These are phyloP conservation scores for Lachancea fermentati DNA, from an alignment of 805 yeast genomes.

Conservation along the genomic window DNA sequence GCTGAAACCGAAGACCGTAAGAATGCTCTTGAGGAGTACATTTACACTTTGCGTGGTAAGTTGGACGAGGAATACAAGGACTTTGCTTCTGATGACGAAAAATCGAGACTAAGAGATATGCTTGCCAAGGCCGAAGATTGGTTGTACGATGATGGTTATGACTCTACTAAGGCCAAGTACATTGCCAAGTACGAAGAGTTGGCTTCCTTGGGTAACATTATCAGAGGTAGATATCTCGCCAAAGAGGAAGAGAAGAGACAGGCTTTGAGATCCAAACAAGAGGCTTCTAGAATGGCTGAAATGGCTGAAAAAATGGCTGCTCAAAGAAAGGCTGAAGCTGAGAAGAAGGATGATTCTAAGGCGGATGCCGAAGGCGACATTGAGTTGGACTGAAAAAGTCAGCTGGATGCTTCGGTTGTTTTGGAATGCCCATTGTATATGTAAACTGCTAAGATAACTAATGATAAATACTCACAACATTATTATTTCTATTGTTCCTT, in stretches of 20 bases:
- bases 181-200: slow-evolving; percentile 97
- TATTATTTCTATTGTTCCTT: no score
- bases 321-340: slow-evolving; percentile 54
- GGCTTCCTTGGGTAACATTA: slow-evolving; percentile 88
- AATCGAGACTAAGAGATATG: slow-evolving; percentile 65
- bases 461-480: slow-evolving; percentile 8
- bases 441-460: slow-evolving; percentile 6
- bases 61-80: slow-evolving; percentile 84
- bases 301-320: slow-evolving; percentile 82
- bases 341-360: slow-evolving; percentile 19
- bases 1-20: slow-evolving; percentile 98
- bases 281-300: slow-evolving; percentile 76
- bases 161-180: slow-evolving; percentile 92
- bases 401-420: no score
- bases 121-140: slow-evolving; percentile 91
- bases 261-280: slow-evolving; percentile 78
- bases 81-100: slow-evolving; percentile 89
- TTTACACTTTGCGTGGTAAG: slow-evolving; percentile 95
- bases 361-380: slow-evolving; percentile 38
- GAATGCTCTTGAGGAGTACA: slow-evolving; percentile 97
- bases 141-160: slow-evolving; percentile 97
- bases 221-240: slow-evolving; percentile 90
- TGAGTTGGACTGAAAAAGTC: slow-evolving; percentile 33
- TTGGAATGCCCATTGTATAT: slow-evolving; percentile 1
- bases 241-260: slow-evolving; percentile 95